A percentile compares a stretch with the other conserved stretches of the same genome.
Evolutionary conservation across 2,329 filamentous ascomycete species (phyloP).

Genomic region (Botrytis byssoidea): DNA sequence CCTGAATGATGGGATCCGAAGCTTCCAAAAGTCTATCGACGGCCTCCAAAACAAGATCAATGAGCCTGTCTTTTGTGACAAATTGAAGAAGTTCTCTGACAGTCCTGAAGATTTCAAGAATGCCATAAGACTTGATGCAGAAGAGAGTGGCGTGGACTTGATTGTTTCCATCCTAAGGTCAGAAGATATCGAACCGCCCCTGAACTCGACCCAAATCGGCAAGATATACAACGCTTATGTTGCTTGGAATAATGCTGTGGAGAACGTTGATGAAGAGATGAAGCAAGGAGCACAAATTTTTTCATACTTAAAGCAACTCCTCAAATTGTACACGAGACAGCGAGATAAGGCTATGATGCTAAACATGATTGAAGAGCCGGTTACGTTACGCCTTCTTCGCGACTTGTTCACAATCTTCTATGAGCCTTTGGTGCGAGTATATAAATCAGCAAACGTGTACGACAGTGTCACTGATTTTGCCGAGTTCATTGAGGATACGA

Average conservation of each 20-base stretch:
- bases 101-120: slow-evolving; percentile 73
- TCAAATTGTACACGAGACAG: slow-evolving; percentile 88
- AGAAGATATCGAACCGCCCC: slow-evolving; percentile 68
- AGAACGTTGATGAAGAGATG: slow-evolving; percentile 85
- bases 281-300: slow-evolving; percentile 89
- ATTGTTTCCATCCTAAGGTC: slow-evolving; percentile 82
- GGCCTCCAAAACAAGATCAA: slow-evolving; percentile 72
- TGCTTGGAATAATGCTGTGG: slow-evolving; percentile 91
- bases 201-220: slow-evolving; percentile 73
- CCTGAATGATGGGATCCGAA: slow-evolving; percentile 83
- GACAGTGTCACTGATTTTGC: slow-evolving; percentile 96
- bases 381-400: slow-evolving; percentile 92
- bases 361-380: slow-evolving; percentile 89
- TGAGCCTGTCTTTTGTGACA: slow-evolving; percentile 75
- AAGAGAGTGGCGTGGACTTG: slow-evolving; percentile 73
- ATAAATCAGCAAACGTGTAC: slow-evolving; percentile 98
- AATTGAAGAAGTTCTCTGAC: slow-evolving; percentile 77
- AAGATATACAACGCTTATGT: slow-evolving; percentile 92
- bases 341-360: slow-evolving; percentile 98
- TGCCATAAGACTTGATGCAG: slow-evolving; percentile 70
- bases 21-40: slow-evolving; percentile 85
- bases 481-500: slow-evolving; percentile 88
- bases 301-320: slow-evolving; percentile 88
- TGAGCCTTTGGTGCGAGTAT: slow-evolving; percentile 92
- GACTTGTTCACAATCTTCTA: slow-evolving; percentile 99